A percentile compares a stretch with the other conserved stretches of the same genome.
Evolutionary conservation across 2,329 filamentous ascomycete genomes (phyloP).

Genomic region (Phialophora expanda): DNA sequence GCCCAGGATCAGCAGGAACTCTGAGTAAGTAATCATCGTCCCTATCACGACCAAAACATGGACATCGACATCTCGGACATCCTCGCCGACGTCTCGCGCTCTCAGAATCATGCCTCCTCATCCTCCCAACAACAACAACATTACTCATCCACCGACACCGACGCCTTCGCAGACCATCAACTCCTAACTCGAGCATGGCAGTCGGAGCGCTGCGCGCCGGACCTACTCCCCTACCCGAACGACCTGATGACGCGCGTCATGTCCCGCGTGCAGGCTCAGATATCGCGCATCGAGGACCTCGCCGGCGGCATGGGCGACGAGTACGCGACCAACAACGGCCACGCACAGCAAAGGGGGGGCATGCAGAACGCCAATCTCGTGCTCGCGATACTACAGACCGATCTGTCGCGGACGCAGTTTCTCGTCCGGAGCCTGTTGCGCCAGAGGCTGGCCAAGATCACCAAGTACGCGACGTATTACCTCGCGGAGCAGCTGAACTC

Average conservation of each 20-base stretch:
- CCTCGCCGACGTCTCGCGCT: slow-evolving; percentile 51
- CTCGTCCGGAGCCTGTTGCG: slow-evolving; percentile 82
- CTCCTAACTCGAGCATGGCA: slow-evolving; percentile 90
- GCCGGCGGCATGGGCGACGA: slow-evolving; percentile 50
- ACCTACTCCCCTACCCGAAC: slow-evolving; percentile 79
- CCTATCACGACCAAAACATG: slow-evolving; percentile 23
- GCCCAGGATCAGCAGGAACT: not conserved
- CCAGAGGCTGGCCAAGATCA: slow-evolving; percentile 78
- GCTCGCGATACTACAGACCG: slow-evolving; percentile 93
- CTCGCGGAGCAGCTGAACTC: slow-evolving; percentile 41
- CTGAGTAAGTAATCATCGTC: not conserved
- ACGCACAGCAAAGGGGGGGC: slow-evolving; percentile 74
- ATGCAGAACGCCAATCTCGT: slow-evolving; percentile 90
- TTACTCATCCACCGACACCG: slow-evolving; percentile 27
- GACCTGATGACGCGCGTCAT: slow-evolving; percentile 82
- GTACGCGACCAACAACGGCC: slow-evolving; percentile 30
- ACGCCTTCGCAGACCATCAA: slow-evolving; percentile 70
- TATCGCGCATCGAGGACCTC: slow-evolving; percentile 70
- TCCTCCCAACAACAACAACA: slow-evolving; percentile 1
- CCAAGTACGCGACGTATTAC: slow-evolving; percentile 58
- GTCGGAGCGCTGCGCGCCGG: slow-evolving; percentile 85
- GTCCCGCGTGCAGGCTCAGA: slow-evolving; percentile 66
- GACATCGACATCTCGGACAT: slow-evolving; percentile 50
- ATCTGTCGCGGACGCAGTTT: slow-evolving; percentile 92
- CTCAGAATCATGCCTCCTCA: slow-evolving; percentile 7